These are phyloP conservation scores for Melanomma pulvis-pyrius DNA, from an alignment of 495 filamentous ascomycete species.

Conservation along the genomic window DNA sequence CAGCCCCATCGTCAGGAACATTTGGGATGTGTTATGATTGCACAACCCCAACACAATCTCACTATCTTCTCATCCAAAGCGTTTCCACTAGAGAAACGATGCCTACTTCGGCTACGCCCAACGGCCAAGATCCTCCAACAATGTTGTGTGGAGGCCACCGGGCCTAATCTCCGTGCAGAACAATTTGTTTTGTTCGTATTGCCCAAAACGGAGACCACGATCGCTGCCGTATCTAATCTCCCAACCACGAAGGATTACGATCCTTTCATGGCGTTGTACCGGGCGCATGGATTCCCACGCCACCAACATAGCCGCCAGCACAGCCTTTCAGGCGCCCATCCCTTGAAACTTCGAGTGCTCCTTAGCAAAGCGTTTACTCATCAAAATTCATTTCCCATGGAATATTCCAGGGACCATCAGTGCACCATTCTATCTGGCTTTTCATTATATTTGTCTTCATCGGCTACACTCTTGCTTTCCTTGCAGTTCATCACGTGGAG, in stretches of 20 bases:
- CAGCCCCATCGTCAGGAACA: constrained; percentile 68
- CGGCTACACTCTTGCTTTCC: neutral
- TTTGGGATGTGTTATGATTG: constrained; percentile 54
- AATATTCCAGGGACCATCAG: neutral
- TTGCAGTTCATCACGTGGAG: neutral
- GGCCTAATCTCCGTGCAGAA: neutral
- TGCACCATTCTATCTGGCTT: neutral
- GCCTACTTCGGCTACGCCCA: neutral
- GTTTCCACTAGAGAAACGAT: neutral
- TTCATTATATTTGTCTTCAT: neutral
- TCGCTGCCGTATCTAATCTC: neutral
- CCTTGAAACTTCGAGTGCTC: neutral
- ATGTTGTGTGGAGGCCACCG: neutral
- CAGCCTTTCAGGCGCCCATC: neutral
- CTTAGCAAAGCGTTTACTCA: neutral
- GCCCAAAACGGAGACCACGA: neutral
- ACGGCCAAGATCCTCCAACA: neutral
- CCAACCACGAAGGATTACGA: constrained; percentile 14
- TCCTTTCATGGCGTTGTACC: neutral
- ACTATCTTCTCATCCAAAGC: neutral
- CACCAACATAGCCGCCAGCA: constrained; percentile 10
- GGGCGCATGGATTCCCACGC: neutral
- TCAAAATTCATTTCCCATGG: neutral
- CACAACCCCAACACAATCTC: neutral
- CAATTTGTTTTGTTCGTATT: neutral